Conservation (phyloP, 495 filamentous ascomycete species). For the Tuber indicum region DNA sequence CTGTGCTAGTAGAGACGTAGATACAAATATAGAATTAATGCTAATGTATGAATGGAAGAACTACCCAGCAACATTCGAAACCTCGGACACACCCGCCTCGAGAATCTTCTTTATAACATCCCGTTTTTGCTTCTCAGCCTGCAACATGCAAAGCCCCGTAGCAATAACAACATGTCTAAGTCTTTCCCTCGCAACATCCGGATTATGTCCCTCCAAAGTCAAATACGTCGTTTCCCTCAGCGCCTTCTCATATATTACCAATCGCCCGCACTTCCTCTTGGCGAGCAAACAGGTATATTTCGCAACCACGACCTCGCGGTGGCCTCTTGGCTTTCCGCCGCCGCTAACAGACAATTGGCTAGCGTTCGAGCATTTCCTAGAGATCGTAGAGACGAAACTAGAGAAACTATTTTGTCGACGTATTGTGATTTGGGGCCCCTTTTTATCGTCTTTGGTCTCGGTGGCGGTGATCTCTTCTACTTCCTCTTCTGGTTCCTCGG, state of each 20-base stretch:
- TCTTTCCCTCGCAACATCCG: conserved; percentile 21
- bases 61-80: background rate
- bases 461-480: background rate
- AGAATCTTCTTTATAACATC: conserved; percentile 18
- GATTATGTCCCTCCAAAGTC: background rate
- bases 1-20: background rate
- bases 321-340: background rate
- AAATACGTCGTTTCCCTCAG: background rate
- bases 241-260: conserved; percentile 26
- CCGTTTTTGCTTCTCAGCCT: conserved; percentile 38
- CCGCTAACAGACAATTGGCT: background rate
- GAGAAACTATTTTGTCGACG: conserved; percentile 18
- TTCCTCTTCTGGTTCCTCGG: conserved; percentile 9
- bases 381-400: conserved; percentile 20
- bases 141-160: conserved; percentile 35
- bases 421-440: background rate
- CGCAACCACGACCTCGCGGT: conserved; percentile 25
- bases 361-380: conserved; percentile 9
- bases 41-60: background rate
- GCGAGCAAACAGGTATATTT: conserved; percentile 37
- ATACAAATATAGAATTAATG: background rate
- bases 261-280: conserved; percentile 27
- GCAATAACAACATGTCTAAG: conserved; percentile 33
- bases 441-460: background rate
- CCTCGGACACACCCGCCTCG: background rate